Percentiles rank a stretch among this genome's conserved stretches.
Conservation (phyloP, 1,139 yeast genomes). For the Candida smagusa region DNA sequence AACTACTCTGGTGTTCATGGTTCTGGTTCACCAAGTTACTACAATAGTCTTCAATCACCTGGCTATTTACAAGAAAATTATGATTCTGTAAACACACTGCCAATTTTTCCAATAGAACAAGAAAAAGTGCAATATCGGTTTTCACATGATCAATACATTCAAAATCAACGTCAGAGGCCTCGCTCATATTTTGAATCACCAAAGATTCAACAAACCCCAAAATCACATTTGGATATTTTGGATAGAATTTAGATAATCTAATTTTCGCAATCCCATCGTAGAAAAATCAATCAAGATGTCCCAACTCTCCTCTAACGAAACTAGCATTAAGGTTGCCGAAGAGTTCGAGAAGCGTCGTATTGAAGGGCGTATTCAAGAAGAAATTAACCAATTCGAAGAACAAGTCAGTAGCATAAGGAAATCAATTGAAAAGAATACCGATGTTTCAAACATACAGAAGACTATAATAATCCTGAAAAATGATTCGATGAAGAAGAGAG, state of each 20-base stretch:
- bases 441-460: slow-evolving; percentile 2
- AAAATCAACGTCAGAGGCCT: too few species aligned
- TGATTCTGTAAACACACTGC: neutral
- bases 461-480: slow-evolving; percentile 21
- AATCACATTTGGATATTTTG: too few species aligned
- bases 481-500: slow-evolving; percentile 23
- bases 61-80: too few species aligned
- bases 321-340: slow-evolving; percentile 1
- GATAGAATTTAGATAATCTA: too few species aligned
- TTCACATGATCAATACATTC: too few species aligned
- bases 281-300: slow-evolving; percentile 1
- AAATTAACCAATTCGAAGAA: slow-evolving; percentile 1
- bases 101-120: neutral
- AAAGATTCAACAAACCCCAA: too few species aligned
- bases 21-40: too few species aligned
- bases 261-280: too few species aligned
- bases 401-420: slow-evolving; percentile 3
- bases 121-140: too few species aligned
- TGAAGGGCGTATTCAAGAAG: neutral
- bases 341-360: slow-evolving; percentile 2
- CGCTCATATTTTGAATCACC: too few species aligned
- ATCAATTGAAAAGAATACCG: slow-evolving; percentile 2
- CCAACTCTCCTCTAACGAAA: slow-evolving; percentile 2
- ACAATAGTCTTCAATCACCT: too few species aligned
- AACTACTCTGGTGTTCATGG: too few species aligned